phyloP scores from a whole-genome alignment of 2,329 filamentous ascomycete species.

The Pseudogymnoascus sp. region DNA sequence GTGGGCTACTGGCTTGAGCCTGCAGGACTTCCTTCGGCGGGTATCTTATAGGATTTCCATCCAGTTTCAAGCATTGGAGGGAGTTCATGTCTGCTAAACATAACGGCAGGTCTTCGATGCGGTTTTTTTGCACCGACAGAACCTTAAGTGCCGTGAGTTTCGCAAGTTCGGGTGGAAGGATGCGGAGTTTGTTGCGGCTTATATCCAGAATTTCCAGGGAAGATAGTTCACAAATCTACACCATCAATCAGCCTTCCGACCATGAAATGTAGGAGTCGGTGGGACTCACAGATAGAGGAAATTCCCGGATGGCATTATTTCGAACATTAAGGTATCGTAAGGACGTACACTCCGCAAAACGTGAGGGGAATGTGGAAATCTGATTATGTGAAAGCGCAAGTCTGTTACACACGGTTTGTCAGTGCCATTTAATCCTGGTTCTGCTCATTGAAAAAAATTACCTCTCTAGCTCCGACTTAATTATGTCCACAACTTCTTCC shows the following conservation, averaged over 20 bases:
- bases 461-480: conserved; percentile 30
- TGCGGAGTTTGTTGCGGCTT: conserved; percentile 74
- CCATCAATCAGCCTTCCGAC: conserved; percentile 1
- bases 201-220: conserved; percentile 90
- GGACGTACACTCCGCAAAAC: conserved; percentile 68
- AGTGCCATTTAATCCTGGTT: conserved; percentile 23
- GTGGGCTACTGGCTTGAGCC: conserved; percentile 45
- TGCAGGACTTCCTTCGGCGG: conserved; percentile 65
- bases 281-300: conserved; percentile 52
- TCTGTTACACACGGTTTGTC: conserved; percentile 35
- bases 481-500: conserved; percentile 31
- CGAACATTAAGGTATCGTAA: conserved; percentile 74
- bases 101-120: conserved; percentile 73
- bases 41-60: conserved; percentile 78
- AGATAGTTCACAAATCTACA: conserved; percentile 72
- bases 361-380: conserved; percentile 57
- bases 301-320: conserved; percentile 63
- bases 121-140: conserved; percentile 77
- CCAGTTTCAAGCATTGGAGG: conserved; percentile 79
- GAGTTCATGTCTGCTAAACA: conserved; percentile 86
- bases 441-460: conserved; percentile 17
- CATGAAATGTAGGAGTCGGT: not conserved
- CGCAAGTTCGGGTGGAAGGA: conserved; percentile 69
- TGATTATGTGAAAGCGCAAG: conserved; percentile 77
- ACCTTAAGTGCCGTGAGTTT: conserved; percentile 82